A percentile compares a stretch with the other conserved stretches of the same genome.
Evolutionary conservation across 192 early-diverging fungal genomes (phyloP).

Genomic region (Pilaira anomala): DNA sequence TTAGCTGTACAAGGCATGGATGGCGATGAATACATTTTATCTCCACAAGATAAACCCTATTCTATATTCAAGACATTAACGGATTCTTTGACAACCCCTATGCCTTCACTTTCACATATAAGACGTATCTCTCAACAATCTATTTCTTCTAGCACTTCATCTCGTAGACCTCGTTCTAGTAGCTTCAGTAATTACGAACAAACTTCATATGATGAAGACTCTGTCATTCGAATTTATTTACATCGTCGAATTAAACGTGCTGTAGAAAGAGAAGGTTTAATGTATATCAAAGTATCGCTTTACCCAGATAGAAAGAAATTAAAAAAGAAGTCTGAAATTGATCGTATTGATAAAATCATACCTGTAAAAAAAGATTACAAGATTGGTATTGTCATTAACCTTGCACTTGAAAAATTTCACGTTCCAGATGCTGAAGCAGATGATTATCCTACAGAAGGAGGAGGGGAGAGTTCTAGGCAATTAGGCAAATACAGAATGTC

Average conservation of each 20-base stretch:
- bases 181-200: conserved; percentile 21
- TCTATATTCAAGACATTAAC: conserved; percentile 48
- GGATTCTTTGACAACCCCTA: conserved; percentile 39
- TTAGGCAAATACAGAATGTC: conserved; percentile 16
- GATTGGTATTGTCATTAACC: conserved; percentile 44
- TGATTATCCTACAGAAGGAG: conserved; percentile 1
- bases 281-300: conserved; percentile 37
- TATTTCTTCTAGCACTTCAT: not conserved
- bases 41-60: conserved; percentile 46
- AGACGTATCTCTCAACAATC: conserved; percentile 18
- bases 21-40: conserved; percentile 44
- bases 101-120: conserved; percentile 42
- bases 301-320: conserved; percentile 23
- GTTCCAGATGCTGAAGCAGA: conserved; percentile 36
- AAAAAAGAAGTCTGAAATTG: conserved; percentile 3
- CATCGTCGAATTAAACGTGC: conserved; percentile 41
- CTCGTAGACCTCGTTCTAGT: conserved; percentile 14
- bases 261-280: conserved; percentile 20
- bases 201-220: conserved; percentile 29
- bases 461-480: not conserved
- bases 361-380: conserved; percentile 38
- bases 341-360: conserved; percentile 39
- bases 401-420: conserved; percentile 44
- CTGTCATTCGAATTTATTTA: conserved; percentile 43
- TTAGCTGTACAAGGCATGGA: conserved; percentile 45